phyloP scores from a whole-genome alignment of 2,329 filamentous ascomycete species.

The Verticillium longisporum region DNA sequence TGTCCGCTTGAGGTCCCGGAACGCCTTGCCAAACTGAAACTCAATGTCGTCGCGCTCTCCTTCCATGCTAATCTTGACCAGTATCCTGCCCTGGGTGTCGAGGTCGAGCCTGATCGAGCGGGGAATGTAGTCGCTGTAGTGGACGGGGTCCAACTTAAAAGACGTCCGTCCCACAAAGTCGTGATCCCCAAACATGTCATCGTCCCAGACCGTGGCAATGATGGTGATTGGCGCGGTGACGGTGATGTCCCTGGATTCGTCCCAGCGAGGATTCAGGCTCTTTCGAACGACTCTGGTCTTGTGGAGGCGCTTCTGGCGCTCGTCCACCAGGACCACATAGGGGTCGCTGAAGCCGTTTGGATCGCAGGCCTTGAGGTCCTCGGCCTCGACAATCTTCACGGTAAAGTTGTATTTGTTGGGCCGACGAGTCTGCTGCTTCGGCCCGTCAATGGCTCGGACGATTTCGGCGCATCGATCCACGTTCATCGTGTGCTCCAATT shows the following conservation, averaged over 20 bases:
- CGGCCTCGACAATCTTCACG: constrained; percentile 96
- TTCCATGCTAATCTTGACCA: constrained; percentile 96
- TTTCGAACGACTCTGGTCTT: constrained; percentile 91
- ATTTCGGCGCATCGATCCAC: constrained; percentile 85
- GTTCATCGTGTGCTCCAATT: constrained; percentile 81
- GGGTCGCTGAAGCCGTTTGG: constrained; percentile 91
- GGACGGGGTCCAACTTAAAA: constrained; percentile 92
- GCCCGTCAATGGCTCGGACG: constrained; percentile 67
- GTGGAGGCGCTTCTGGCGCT: constrained; percentile 92
- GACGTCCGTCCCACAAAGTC: constrained; percentile 97
- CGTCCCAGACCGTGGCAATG: constrained; percentile 97
- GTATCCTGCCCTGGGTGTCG: constrained; percentile 84
- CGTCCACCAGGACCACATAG: constrained; percentile 93
- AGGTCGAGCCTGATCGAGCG: constrained; percentile 97
- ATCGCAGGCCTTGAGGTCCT: constrained; percentile 97
- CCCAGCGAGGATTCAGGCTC: constrained; percentile 91
- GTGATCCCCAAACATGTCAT: constrained; percentile 93
- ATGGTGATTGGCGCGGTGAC: constrained; percentile 88
- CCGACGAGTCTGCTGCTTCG: constrained; percentile 56
- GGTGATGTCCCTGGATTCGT: constrained; percentile 93
- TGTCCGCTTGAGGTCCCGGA: constrained; percentile 88
- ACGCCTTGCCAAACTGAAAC: constrained; percentile 97
- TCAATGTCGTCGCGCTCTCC: constrained; percentile 97
- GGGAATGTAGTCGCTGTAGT: constrained; percentile 93
- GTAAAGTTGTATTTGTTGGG: constrained; percentile 93